These are phyloP conservation scores for Arthrobotrys musiformis DNA, from an alignment of 2,329 filamentous ascomycete species.

Conservation along the genomic window DNA sequence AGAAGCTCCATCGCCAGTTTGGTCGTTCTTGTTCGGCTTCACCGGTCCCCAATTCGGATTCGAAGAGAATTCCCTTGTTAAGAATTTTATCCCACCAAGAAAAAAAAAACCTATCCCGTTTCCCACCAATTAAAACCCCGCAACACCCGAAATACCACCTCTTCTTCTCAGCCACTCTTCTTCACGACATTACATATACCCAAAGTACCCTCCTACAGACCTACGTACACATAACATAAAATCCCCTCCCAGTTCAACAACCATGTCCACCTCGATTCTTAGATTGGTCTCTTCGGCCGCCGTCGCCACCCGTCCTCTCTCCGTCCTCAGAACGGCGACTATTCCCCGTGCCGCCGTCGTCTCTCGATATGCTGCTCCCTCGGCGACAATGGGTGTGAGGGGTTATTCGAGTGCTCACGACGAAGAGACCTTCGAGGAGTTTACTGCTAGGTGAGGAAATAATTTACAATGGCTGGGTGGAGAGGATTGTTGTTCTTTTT, in stretches of 20 bases:
- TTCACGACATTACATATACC: constrained; percentile 16
- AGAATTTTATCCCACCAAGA: constrained; percentile 20
- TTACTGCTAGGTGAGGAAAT: constrained; percentile 85
- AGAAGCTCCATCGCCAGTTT: constrained; percentile 12
- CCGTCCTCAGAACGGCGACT: constrained; percentile 63
- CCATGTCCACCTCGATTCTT: constrained; percentile 59
- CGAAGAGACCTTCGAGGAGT: constrained; percentile 99
- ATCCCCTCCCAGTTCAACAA: constrained; percentile 6
- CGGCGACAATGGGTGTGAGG: constrained; percentile 68
- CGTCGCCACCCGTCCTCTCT: constrained; percentile 67
- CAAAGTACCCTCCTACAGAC: neutral
- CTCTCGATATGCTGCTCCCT: constrained; percentile 57
- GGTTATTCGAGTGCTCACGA: constrained; percentile 72
- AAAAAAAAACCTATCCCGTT: neutral
- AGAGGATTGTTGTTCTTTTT: neutral
- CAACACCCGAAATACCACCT: constrained; percentile 41
- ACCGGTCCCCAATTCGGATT: neutral
- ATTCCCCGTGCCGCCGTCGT: constrained; percentile 51
- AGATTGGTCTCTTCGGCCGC: constrained; percentile 69
- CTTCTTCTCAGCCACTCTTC: constrained; percentile 22
- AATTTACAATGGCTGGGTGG: constrained; percentile 47
- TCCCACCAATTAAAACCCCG: constrained; percentile 47
- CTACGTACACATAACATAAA: neutral
- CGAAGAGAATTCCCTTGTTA: neutral
- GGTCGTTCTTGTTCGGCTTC: neutral